phyloP scores from a whole-genome alignment of 2,329 filamentous ascomycete species.

The Fusarium duplospermum region DNA sequence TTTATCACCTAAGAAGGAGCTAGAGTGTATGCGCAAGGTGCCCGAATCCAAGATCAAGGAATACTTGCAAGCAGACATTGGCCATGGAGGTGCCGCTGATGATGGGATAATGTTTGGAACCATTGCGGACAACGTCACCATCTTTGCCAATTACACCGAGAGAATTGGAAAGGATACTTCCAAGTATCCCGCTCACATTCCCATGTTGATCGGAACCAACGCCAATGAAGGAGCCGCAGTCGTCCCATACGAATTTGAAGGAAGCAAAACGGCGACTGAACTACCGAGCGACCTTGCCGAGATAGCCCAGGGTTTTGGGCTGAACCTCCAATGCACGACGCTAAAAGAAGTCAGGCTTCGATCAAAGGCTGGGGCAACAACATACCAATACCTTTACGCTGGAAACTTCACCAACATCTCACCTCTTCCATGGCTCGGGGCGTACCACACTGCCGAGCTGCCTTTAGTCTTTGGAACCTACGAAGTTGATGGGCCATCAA shows the following conservation, averaged over 20 bases:
- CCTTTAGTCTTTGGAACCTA: constrained; percentile 34
- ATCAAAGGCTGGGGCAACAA: constrained; percentile 18
- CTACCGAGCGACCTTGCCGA: constrained; percentile 12
- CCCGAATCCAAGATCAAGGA: constrained; percentile 10
- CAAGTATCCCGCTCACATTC: neutral
- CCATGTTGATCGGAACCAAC: constrained; percentile 33
- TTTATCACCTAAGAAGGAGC: neutral
- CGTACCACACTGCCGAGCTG: constrained; percentile 31
- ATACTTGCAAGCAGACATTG: constrained; percentile 26
- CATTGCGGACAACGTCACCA: constrained; percentile 21
- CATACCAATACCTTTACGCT: constrained; percentile 32
- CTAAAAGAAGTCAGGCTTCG: constrained; percentile 22
- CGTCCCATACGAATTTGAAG: constrained; percentile 24
- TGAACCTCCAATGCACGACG: constrained; percentile 30
- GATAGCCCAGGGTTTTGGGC: constrained; percentile 10
- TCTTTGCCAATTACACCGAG: constrained; percentile 19
- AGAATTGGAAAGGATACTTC: neutral
- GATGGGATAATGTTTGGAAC: constrained; percentile 16
- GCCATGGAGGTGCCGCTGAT: constrained; percentile 29
- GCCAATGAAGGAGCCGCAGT: constrained; percentile 30
- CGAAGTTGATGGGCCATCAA: constrained; percentile 7
- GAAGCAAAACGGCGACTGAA: constrained; percentile 20
- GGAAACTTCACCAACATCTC: constrained; percentile 38
- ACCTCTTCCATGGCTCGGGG: constrained; percentile 30
- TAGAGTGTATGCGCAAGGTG: constrained; percentile 22